Percentiles rank a stretch among this genome's conserved stretches.
These are phyloP conservation scores for Trichoderma koningii DNA, from an alignment of 2,329 filamentous ascomycete genomes.

Conservation along the genomic window DNA sequence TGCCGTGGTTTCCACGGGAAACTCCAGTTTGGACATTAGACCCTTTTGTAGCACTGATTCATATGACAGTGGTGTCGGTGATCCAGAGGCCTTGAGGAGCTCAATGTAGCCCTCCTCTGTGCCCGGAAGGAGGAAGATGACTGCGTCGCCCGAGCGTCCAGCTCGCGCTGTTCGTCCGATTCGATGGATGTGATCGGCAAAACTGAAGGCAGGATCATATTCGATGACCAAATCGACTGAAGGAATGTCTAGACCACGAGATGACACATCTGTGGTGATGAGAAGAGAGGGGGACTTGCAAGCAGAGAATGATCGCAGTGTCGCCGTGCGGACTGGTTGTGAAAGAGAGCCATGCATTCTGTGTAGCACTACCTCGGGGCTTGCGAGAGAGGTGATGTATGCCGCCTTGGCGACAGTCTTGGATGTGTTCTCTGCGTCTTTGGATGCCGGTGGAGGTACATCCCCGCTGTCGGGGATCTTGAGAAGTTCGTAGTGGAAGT, in stretches of 20 bases:
- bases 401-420: slow-evolving; percentile 69
- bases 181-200: slow-evolving; percentile 90
- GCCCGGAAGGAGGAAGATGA: slow-evolving; percentile 88
- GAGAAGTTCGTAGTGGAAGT: slow-evolving; percentile 91
- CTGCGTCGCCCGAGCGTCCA: slow-evolving; percentile 80
- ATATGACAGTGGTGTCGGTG: slow-evolving; percentile 54
- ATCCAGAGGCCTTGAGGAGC: slow-evolving; percentile 59
- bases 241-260: slow-evolving; percentile 91
- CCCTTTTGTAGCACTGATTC: slow-evolving; percentile 65
- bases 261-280: slow-evolving; percentile 92
- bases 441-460: slow-evolving; percentile 35
- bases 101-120: slow-evolving; percentile 89
- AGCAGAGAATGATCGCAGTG: slow-evolving; percentile 75
- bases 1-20: slow-evolving; percentile 70
- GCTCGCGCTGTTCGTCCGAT: slow-evolving; percentile 94
- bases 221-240: slow-evolving; percentile 94
- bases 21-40: slow-evolving; percentile 60
- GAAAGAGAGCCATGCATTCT: slow-evolving; percentile 90
- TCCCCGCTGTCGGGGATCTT: slow-evolving; percentile 45
- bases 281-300: slow-evolving; percentile 77
- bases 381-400: slow-evolving; percentile 73
- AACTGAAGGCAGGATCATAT: slow-evolving; percentile 92
- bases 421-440: slow-evolving; percentile 44
- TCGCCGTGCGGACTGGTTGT: slow-evolving; percentile 84
- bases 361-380: slow-evolving; percentile 73